Conservation (phyloP, 805 yeast genomes). For the Metschnikowia picachoensis region DNA sequence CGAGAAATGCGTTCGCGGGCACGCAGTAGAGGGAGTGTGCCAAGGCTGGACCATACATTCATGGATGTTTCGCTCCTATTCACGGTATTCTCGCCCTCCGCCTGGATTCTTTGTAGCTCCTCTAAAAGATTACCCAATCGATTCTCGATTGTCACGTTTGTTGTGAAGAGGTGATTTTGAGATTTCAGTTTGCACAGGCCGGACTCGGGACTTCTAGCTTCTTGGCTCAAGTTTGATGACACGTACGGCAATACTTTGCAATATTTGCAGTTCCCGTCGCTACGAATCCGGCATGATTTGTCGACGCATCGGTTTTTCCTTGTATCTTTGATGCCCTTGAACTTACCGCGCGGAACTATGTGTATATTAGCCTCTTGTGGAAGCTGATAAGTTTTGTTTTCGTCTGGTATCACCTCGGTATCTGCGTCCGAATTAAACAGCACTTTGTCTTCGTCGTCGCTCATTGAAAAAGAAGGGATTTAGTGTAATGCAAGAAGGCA, state of each 20-base stretch:
- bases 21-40: conserved; percentile 10
- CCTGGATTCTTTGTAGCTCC: conserved; percentile 6
- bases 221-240: conserved; percentile 9
- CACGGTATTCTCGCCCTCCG: neutral
- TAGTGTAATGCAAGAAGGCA: too few relatives aligned
- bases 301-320: conserved; percentile 19
- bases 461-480: too few relatives aligned
- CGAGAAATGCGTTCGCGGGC: conserved; percentile 12
- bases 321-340: conserved; percentile 21
- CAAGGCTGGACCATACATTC: conserved; percentile 2
- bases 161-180: too few relatives aligned
- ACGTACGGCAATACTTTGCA: conserved; percentile 17
- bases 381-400: neutral
- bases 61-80: neutral
- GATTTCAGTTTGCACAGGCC: too few relatives aligned
- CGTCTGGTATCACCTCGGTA: neutral
- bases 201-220: too few relatives aligned
- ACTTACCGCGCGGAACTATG: conserved; percentile 17
- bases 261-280: conserved; percentile 10
- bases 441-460: too few relatives aligned
- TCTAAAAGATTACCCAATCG: conserved; percentile 9
- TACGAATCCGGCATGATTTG: conserved; percentile 10
- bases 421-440: neutral
- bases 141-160: neutral
- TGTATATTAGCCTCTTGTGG: neutral